A percentile compares a stretch with the other conserved stretches of the same genome.
phyloP scores from a whole-genome alignment of 2,329 filamentous ascomycete species.

The Trichoderma endophyticum region DNA sequence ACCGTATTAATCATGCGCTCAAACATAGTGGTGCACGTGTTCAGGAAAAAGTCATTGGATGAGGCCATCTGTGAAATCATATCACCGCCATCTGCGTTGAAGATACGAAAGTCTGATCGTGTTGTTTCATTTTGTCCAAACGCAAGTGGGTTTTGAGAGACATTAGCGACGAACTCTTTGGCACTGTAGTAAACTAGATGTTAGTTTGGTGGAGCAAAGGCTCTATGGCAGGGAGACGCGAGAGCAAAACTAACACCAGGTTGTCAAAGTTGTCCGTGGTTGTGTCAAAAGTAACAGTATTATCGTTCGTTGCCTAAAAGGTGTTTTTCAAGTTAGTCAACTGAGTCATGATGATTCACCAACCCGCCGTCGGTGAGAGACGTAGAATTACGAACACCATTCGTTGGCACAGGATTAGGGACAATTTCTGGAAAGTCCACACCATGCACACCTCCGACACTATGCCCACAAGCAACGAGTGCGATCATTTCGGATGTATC shows the following conservation, averaged over 20 bases:
- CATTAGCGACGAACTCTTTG: not conserved
- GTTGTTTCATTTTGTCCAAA: conserved; percentile 12
- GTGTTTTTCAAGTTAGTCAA: not conserved
- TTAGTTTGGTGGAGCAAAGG: not conserved
- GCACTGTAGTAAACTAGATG: not conserved
- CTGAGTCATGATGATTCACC: not conserved
- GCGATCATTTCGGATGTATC: conserved; percentile 1
- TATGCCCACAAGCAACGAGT: conserved; percentile 2
- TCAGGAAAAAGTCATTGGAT: not conserved
- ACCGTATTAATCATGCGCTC: conserved; percentile 8
- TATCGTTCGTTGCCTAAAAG: not conserved
- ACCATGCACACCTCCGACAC: not conserved
- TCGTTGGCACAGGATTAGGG: not conserved
- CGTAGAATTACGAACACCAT: not conserved
- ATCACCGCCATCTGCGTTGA: not conserved
- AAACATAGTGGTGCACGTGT: not conserved
- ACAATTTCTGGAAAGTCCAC: conserved; percentile 11
- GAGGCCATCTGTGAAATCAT: not conserved
- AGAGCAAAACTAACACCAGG: not conserved
- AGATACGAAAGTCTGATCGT: not conserved
- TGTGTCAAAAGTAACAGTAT: not conserved
- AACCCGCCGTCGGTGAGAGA: not conserved
- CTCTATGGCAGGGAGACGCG: too few relatives aligned
- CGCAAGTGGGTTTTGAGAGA: not conserved
- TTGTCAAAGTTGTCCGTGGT: conserved; percentile 5